Evolutionary conservation across 2,329 filamentous ascomycete species (phyloP).

Genomic region (Penicillium sp.): DNA sequence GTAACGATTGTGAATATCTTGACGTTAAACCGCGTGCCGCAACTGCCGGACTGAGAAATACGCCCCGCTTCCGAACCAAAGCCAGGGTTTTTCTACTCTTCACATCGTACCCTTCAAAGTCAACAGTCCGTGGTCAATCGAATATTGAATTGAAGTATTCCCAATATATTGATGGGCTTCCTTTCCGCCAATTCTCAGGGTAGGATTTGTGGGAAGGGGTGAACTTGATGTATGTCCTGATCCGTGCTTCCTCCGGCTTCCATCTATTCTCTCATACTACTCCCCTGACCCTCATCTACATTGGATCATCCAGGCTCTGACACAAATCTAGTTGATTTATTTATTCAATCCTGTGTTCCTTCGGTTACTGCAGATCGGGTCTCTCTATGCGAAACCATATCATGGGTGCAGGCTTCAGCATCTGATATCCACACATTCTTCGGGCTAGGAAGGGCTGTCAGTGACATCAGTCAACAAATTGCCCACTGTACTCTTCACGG

Average conservation of each 20-base stretch:
- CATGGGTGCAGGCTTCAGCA: slow-evolving; percentile 24
- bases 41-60: slow-evolving; percentile 37
- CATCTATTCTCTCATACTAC: slow-evolving; percentile 7
- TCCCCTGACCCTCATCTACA: neutral
- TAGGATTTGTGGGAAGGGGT: slow-evolving; percentile 7
- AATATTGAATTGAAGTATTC: neutral
- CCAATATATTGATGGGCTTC: neutral
- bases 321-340: slow-evolving; percentile 1
- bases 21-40: slow-evolving; percentile 2
- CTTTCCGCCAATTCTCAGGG: neutral
- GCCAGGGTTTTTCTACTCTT: slow-evolving; percentile 14
- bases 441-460: neutral
- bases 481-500: neutral
- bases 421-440: slow-evolving; percentile 21
- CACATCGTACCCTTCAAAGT: slow-evolving; percentile 12
- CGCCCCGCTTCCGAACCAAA: slow-evolving; percentile 27
- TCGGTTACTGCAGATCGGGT: slow-evolving; percentile 8
- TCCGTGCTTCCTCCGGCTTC: slow-evolving; percentile 6
- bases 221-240: slow-evolving; percentile 13
- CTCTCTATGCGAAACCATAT: slow-evolving; percentile 23
- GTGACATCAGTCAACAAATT: neutral
- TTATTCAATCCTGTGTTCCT: slow-evolving; percentile 1
- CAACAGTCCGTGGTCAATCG: slow-evolving; percentile 12
- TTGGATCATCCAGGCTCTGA: slow-evolving; percentile 1
- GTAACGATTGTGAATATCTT: neutral